Percentiles rank a stretch among this genome's conserved stretches.
These are phyloP conservation scores for Russula sp. DNA, from an alignment of 768 basidiomycete genomes.

Conservation along the genomic window DNA sequence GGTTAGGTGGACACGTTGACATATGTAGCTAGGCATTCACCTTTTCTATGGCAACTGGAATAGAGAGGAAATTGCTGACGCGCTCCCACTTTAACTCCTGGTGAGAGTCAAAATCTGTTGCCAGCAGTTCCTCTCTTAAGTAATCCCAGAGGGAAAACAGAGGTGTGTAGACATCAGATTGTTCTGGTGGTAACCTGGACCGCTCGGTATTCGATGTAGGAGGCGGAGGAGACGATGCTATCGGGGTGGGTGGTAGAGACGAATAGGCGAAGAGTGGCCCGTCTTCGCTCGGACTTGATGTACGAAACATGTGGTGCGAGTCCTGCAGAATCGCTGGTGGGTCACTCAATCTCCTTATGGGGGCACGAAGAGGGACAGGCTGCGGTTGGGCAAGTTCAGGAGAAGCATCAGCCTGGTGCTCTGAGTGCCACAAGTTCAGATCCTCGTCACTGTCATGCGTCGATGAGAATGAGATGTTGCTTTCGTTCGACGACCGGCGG, in stretches of 20 bases:
- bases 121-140: slow-evolving; percentile 77
- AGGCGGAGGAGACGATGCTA: slow-evolving; percentile 28
- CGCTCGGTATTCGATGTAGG: neutral
- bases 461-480: slow-evolving; percentile 16
- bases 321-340: slow-evolving; percentile 4
- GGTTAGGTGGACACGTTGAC: neutral
- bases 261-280: slow-evolving; percentile 49
- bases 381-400: neutral
- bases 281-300: slow-evolving; percentile 8
- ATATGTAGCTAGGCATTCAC: slow-evolving; percentile 33
- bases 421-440: neutral
- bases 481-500: slow-evolving; percentile 12
- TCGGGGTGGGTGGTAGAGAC: slow-evolving; percentile 69
- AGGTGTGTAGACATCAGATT: slow-evolving; percentile 26
- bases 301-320: slow-evolving; percentile 8
- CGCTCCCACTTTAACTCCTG: slow-evolving; percentile 94
- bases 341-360: slow-evolving; percentile 12
- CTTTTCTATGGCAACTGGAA: slow-evolving; percentile 92
- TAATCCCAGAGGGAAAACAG: slow-evolving; percentile 92
- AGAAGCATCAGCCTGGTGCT: slow-evolving; percentile 3
- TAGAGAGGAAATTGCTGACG: slow-evolving; percentile 90
- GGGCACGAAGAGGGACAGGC: slow-evolving; percentile 1
- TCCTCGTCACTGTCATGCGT: slow-evolving; percentile 17
- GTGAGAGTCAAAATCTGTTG: slow-evolving; percentile 91
- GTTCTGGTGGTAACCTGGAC: slow-evolving; percentile 16